phyloP scores from a whole-genome alignment of 768 basidiomycete genomes.

The Lentinula aciculospora region DNA sequence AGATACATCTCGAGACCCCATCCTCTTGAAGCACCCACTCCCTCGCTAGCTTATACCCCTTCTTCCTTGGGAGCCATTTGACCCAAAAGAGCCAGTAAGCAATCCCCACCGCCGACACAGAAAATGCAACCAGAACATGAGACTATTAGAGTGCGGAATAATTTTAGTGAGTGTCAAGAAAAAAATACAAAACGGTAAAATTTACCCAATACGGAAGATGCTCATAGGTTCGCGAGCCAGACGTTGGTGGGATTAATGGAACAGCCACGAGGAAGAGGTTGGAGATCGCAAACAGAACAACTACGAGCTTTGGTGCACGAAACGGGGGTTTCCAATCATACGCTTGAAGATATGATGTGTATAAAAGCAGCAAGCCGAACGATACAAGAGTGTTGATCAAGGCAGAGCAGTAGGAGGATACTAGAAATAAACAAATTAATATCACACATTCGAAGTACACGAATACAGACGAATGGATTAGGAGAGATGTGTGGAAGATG shows the following conservation, averaged over 20 bases:
- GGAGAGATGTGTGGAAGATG: not conserved
- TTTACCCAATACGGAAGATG: conserved; percentile 67
- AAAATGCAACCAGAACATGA: conserved; percentile 42
- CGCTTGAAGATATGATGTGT: conserved; percentile 34
- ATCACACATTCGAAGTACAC: too few species aligned
- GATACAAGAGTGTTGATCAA: conserved; percentile 58
- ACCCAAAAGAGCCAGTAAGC: conserved; percentile 54
- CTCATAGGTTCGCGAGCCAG: conserved; percentile 46
- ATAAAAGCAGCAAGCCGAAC: conserved; percentile 57
- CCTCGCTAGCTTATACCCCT: conserved; percentile 44
- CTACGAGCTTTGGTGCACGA: conserved; percentile 41
- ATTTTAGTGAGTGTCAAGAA: not conserved
- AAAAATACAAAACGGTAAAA: too few species aligned
- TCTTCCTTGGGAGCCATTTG: conserved; percentile 40
- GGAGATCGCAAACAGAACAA: conserved; percentile 54
- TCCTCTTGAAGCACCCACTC: conserved; percentile 47
- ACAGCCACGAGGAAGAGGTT: conserved; percentile 60
- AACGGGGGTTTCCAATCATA: conserved; percentile 66
- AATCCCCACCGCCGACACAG: conserved; percentile 41
- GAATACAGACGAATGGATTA: conserved; percentile 1
- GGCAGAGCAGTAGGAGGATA: conserved; percentile 50
- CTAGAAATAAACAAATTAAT: conserved; percentile 34
- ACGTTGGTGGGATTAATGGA: conserved; percentile 57
- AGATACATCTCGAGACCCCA: conserved; percentile 51
- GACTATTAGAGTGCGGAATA: conserved; percentile 24